Evolutionary conservation across 768 basidiomycete species (phyloP).

Genomic region (Cystofilobasidium bisporidii): DNA sequence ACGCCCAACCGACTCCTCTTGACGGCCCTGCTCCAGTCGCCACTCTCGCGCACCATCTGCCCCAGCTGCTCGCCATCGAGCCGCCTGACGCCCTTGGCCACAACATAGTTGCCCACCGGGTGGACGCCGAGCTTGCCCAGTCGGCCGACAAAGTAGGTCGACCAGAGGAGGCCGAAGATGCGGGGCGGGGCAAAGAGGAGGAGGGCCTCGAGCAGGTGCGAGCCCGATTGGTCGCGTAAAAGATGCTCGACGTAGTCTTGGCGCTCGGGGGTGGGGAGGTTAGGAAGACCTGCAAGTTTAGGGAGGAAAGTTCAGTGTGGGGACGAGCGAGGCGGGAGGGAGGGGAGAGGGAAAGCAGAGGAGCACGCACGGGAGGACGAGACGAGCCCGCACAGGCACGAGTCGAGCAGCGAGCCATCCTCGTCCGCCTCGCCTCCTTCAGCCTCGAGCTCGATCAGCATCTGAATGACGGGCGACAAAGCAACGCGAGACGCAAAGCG

Average conservation of each 20-base stretch:
- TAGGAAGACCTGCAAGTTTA: not conserved
- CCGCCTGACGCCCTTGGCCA: conserved; percentile 66
- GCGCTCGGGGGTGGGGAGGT: conserved; percentile 43
- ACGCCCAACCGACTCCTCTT: conserved; percentile 64
- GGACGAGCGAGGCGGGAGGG: not conserved
- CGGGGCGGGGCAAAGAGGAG: conserved; percentile 53
- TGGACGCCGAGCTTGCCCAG: conserved; percentile 65
- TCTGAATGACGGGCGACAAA: too few relatives aligned
- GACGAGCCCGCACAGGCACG: conserved; percentile 65
- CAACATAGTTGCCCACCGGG: conserved; percentile 88
- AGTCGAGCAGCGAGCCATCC: conserved; percentile 68
- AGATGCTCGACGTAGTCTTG: conserved; percentile 75
- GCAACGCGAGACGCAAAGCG: too few relatives aligned
- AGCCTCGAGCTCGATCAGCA: conserved; percentile 73
- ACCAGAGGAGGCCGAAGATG: conserved; percentile 64
- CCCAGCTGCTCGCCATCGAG: conserved; percentile 51
- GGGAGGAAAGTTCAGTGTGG: too few relatives aligned
- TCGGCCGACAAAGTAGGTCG: conserved; percentile 62
- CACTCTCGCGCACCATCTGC: conserved; percentile 48
- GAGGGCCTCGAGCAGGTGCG: conserved; percentile 78
- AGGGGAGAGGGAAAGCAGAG: not conserved
- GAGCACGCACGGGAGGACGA: conserved; percentile 51
- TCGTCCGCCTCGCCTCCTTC: conserved; percentile 53
- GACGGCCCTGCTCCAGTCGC: conserved; percentile 43
- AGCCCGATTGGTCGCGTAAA: conserved; percentile 75